These are phyloP conservation scores for Insectozyma bohioensis DNA, from an alignment of 1,139 yeast genomes.

Conservation along the genomic window DNA sequence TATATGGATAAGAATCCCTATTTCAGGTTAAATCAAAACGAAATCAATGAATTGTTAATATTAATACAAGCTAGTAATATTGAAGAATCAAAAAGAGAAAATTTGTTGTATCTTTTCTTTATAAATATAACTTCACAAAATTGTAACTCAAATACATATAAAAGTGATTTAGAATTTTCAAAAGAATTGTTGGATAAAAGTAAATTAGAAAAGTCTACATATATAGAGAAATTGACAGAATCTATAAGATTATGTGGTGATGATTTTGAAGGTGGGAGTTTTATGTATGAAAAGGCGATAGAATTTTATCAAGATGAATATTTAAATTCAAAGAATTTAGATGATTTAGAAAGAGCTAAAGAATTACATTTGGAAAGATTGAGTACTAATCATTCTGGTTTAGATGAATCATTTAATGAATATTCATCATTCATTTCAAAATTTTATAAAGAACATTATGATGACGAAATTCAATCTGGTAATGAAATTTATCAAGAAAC, in stretches of 20 bases:
- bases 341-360: conserved; percentile 20
- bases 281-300: conserved; percentile 34
- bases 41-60: no score
- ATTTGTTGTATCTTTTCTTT: no score
- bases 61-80: no score
- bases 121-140: no score
- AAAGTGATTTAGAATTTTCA: conserved; percentile 15
- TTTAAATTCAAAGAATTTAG: conserved; percentile 13
- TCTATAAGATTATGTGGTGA: no score
- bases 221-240: no score
- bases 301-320: conserved; percentile 14
- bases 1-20: no score
- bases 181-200: background rate
- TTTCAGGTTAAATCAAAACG: no score
- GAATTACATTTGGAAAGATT: conserved; percentile 36
- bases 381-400: conserved; percentile 38
- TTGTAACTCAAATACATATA: background rate
- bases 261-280: conserved; percentile 34
- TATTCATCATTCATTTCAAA: conserved; percentile 45
- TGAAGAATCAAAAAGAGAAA: no score
- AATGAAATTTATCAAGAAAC: conserved; percentile 34
- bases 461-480: conserved; percentile 35
- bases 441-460: conserved; percentile 31
- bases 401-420: conserved; percentile 43
- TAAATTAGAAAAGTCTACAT: no score